Percentiles rank a stretch among this genome's conserved stretches.
Conservation (phyloP, 192 early-diverging fungal species). For the Entomortierella chlamydospora region DNA sequence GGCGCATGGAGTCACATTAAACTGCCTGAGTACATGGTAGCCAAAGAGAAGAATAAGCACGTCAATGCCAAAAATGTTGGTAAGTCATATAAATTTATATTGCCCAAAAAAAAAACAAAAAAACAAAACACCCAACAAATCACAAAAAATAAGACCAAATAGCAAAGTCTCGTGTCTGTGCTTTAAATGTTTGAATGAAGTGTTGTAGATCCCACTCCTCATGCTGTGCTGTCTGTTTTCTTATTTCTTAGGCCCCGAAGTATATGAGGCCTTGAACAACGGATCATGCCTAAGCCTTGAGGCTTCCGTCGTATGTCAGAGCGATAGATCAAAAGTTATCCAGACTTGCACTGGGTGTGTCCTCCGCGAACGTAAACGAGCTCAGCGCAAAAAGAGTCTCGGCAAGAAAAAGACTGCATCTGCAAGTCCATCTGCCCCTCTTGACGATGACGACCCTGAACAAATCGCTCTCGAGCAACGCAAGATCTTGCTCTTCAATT, state of each 20-base stretch:
- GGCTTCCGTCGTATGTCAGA: conserved; percentile 87
- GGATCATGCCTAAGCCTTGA: conserved; percentile 76
- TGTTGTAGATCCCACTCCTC: background rate
- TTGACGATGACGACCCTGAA: conserved; percentile 65
- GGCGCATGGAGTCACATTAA: conserved; percentile 85
- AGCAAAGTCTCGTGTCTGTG: conserved; percentile 8
- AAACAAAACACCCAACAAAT: background rate
- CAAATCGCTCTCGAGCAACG: conserved; percentile 78
- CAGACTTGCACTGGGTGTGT: conserved; percentile 87
- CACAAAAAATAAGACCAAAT: too few species aligned
- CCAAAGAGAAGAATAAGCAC: conserved; percentile 76
- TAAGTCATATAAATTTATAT: conserved; percentile 4
- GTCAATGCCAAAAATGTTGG: conserved; percentile 54
- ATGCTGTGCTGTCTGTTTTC: background rate
- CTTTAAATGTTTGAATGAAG: background rate
- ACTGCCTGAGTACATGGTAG: conserved; percentile 86
- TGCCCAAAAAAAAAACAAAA: conserved; percentile 1
- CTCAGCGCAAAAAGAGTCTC: conserved; percentile 70
- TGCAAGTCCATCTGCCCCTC: conserved; percentile 15
- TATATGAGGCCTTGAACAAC: conserved; percentile 56
- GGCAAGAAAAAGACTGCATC: conserved; percentile 52
- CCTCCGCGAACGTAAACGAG: conserved; percentile 82
- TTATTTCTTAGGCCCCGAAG: conserved; percentile 26
- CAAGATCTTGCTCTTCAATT: conserved; percentile 91
- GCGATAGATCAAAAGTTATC: conserved; percentile 78